Evolutionary conservation across 495 filamentous ascomycete species (phyloP).

Genomic region (Podospora appendiculata): DNA sequence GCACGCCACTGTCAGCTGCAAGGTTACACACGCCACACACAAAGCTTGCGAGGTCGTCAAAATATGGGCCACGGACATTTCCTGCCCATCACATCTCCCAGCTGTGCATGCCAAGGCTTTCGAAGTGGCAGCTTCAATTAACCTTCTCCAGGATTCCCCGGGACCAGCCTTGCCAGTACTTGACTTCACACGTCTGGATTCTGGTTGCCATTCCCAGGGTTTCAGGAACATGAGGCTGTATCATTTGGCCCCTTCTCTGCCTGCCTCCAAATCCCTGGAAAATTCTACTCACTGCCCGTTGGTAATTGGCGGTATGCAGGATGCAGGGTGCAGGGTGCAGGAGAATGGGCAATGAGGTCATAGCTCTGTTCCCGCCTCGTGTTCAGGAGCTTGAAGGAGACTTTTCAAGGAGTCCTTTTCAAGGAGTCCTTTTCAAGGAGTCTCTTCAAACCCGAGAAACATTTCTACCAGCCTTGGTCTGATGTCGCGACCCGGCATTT

Average conservation of each 20-base stretch:
- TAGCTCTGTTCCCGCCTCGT: not conserved
- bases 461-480: not conserved
- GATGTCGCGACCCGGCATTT: no score
- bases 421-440: no score
- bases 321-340: not conserved
- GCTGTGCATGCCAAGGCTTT: not conserved
- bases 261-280: not conserved
- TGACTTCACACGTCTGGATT: not conserved
- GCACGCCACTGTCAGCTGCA: no score
- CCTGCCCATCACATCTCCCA: not conserved
- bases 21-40: no score
- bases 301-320: not conserved
- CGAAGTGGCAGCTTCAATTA: not conserved
- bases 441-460: not conserved
- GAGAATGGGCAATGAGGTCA: not conserved
- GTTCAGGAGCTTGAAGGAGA: not conserved
- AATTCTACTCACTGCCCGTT: not conserved
- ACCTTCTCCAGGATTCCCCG: conserved; percentile 1
- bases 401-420: no score
- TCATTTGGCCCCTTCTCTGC: no score
- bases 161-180: not conserved
- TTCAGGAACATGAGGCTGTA: conserved; percentile 7
- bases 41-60: no score
- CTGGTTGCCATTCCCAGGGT: not conserved
- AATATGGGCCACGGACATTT: no score